Base-by-base conservation (phyloP, 495 filamentous ascomycete species). In the Daldinia loculata region DNA sequence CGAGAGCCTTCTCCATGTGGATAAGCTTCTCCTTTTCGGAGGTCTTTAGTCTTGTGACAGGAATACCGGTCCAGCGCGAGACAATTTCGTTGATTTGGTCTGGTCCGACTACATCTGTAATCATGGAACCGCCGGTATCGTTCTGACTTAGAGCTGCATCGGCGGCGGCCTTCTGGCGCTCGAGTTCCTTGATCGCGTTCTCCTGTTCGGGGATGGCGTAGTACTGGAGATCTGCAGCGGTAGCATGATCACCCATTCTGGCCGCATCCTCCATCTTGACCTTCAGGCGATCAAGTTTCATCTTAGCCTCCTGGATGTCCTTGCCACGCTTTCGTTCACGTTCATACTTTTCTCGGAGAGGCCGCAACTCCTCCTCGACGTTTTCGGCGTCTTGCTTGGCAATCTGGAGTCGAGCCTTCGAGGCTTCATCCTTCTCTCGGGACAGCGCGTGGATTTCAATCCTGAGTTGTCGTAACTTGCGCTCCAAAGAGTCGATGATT, bases 81-180 rank as follows among this genome's bases (percentile, higher is more conserved):
- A 99, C 95, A 61, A 98, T 98, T 77, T 99, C 95, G 80, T 99
- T 98, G 86, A 99, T 99, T 77, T 99, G 95, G 61, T 99, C 95
- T 4, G 95, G 93, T 12, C 96, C 96, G 60, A 99, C 95, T 6
- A 95, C 85, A 78, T 99, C 95, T 9, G 94, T 93, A 43, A 97
- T 84, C 73, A 98, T 86, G n/a, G 87, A 82, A 59, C 85, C 86
- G 50, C 88, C 90, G 4, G 80, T 78, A 58, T 86, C 87, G 34
- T 81, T 85, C 15, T 84, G 85, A 70, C 85, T 90, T 12, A 91
- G 84, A 39, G 95, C 90, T 11, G 87, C 87, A 80, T 99, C 95
- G 6, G 89, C 89, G 32, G 82, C 83, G 4, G 87, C 86, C 74
- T 97, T 95, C 63, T 96, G 92, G 29, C 82, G 81, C 79, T 98